These are phyloP conservation scores for Chytridium lagenaria DNA, from an alignment of 371 early-diverging fungal species.

Conservation along the genomic window DNA sequence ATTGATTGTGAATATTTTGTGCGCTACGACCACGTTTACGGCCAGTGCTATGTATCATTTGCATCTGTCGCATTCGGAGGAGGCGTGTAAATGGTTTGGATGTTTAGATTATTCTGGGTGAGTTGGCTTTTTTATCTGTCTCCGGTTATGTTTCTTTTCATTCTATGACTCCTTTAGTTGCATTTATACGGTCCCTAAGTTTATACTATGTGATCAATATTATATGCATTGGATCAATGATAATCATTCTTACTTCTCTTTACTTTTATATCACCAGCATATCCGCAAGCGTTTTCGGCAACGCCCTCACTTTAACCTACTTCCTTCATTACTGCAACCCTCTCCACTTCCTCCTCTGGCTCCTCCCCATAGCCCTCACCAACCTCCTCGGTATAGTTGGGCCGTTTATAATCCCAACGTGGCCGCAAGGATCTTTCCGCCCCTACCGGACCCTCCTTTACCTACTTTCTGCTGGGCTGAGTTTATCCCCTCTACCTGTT, in stretches of 20 bases:
- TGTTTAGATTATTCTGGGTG: conserved; percentile 44
- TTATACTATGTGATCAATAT: no score
- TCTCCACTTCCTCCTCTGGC: conserved; percentile 19
- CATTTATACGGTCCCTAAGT: no score
- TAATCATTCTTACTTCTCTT: no score
- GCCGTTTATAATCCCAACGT: conserved; percentile 25
- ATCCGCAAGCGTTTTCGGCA: conserved; percentile 40
- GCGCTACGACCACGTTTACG: conserved; percentile 29
- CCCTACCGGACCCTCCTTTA: conserved; percentile 12
- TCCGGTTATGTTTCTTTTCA: neutral
- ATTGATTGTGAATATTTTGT: conserved; percentile 15
- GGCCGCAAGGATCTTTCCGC: conserved; percentile 4
- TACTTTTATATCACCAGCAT: no score
- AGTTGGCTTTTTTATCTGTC: neutral
- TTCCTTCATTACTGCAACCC: conserved; percentile 32
- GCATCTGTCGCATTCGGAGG: conserved; percentile 35
- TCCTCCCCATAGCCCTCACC: conserved; percentile 18
- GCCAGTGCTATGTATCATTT: conserved; percentile 35
- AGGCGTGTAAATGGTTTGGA: conserved; percentile 32
- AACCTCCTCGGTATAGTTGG: conserved; percentile 42
- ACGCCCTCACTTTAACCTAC: conserved; percentile 22
- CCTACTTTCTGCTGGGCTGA: conserved; percentile 9
- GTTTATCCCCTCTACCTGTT: conserved; percentile 9
- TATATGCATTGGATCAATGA: no score
- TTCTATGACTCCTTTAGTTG: no score